Evolutionary conservation across 192 early-diverging fungal species (phyloP), one percentile per base, ranked within the genome.

Genomic region (Backusella australiensis): DNA sequence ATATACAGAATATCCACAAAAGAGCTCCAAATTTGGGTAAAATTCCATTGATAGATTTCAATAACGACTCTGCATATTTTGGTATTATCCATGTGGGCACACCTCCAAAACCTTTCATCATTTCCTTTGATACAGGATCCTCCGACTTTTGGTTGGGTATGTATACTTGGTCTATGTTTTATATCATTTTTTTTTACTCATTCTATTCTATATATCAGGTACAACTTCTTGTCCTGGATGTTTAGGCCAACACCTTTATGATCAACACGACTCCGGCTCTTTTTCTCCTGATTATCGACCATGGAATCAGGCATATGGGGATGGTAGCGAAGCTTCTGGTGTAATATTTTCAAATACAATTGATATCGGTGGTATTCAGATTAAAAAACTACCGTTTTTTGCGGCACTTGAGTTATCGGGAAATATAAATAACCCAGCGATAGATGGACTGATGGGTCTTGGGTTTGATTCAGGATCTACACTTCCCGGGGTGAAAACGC

Each of bases 111-210:
- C 78, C 81, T 49, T 90, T 93, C 76, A 88, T 86, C 49, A 77
- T 93, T 11, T 84, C 90, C 69, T 86, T 93, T 56, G 90, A 93
- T 71, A 93, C 90, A 1, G 90, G 91, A 14, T 91, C 89, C 1
- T 86, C 87, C 11, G 89, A 91, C 78, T 80, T 91, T 3, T 93
- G 90, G 89, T 82, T 91, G 49, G 66, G 77, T 78, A 73, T 71
- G 46, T 32, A 32, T 32, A 32, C 32, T 3, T 1, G 32, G 2
- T 32, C 32, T 32, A 32, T 32, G 2, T 32, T 32, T 32, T 32
- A 32, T 32, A 32, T 32, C 8, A 29, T 32, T 7, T 1, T 32
- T 7, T 1, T 29, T 46, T 44, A 14, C 2, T 15, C 26, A 44
- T 6, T 23, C 5, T 71, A 32, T 49, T 42, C 26, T 17, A 14